Percentiles rank a stretch among this genome's conserved stretches.
Conservation (phyloP, 352 stramenopile genomes). For the Pythium dissimile region DNA sequence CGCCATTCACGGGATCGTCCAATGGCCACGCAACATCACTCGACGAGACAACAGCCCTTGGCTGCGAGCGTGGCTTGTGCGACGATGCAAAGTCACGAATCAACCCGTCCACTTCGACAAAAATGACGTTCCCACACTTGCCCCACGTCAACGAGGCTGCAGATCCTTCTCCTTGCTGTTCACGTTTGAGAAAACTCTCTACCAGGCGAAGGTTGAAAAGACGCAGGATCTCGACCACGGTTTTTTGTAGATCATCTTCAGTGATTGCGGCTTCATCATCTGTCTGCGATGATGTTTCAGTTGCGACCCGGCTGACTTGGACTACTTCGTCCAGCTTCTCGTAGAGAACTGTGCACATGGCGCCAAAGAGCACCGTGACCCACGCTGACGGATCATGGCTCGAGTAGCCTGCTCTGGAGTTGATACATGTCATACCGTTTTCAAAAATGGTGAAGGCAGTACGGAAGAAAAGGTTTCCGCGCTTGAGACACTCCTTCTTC, state of each 20-base stretch:
- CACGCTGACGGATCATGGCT: constrained; percentile 36
- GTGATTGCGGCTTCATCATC: constrained; percentile 22
- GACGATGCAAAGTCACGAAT: constrained; percentile 74
- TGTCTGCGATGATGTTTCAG: constrained; percentile 3
- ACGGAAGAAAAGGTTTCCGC: constrained; percentile 55
- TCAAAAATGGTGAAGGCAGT: constrained; percentile 67
- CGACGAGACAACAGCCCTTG: background rate
- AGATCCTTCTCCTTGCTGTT: constrained; percentile 20
- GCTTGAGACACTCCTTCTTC: constrained; percentile 44
- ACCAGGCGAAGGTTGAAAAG: constrained; percentile 81
- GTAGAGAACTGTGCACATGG: constrained; percentile 70
- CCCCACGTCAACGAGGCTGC: constrained; percentile 55
- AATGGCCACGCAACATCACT: background rate
- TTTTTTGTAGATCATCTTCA: constrained; percentile 59
- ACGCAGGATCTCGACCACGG: constrained; percentile 56
- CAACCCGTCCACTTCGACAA: constrained; percentile 76
- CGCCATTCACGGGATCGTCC: constrained; percentile 6
- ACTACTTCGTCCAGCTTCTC: constrained; percentile 84
- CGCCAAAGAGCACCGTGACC: constrained; percentile 66
- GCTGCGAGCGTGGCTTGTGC: constrained; percentile 32
- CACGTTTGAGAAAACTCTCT: constrained; percentile 63
- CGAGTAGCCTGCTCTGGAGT: constrained; percentile 10
- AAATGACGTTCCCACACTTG: constrained; percentile 82
- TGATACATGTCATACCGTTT: constrained; percentile 26
- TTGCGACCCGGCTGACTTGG: constrained; percentile 46